These are phyloP conservation scores for Pichia nakasei DNA, from an alignment of 805 yeast species.

Conservation along the genomic window DNA sequence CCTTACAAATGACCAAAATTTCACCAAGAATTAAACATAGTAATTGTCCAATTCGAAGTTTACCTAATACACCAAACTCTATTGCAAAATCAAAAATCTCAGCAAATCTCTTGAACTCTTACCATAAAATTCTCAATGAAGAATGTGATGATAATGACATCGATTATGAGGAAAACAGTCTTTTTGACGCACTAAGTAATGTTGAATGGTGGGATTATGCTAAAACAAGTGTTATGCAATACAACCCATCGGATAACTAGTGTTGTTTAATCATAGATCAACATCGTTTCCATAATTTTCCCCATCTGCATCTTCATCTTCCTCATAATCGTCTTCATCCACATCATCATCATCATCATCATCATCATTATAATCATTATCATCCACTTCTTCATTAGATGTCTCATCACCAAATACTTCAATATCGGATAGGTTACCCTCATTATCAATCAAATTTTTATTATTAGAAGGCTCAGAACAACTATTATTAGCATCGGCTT, in stretches of 20 bases:
- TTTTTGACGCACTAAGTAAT: constrained; percentile 9
- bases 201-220: constrained; percentile 9
- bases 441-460: no score
- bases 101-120: neutral
- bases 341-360: constrained; percentile 4
- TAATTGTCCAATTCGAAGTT: no score
- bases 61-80: neutral
- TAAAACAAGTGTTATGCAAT: constrained; percentile 2
- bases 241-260: neutral
- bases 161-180: constrained; percentile 5
- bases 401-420: neutral
- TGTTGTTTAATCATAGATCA: no score
- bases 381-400: constrained; percentile 4
- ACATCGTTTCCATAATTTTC: no score
- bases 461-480: no score
- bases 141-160: neutral
- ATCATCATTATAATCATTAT: constrained; percentile 5
- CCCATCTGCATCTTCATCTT: constrained; percentile 2
- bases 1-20: no score
- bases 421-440: neutral
- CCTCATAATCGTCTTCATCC: constrained; percentile 1
- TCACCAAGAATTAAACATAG: no score
- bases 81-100: neutral
- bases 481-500: no score
- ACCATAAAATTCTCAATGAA: neutral